Evolutionary conservation across 2,329 filamentous ascomycete genomes (phyloP).

Genomic region (Chaetomium sp.): DNA sequence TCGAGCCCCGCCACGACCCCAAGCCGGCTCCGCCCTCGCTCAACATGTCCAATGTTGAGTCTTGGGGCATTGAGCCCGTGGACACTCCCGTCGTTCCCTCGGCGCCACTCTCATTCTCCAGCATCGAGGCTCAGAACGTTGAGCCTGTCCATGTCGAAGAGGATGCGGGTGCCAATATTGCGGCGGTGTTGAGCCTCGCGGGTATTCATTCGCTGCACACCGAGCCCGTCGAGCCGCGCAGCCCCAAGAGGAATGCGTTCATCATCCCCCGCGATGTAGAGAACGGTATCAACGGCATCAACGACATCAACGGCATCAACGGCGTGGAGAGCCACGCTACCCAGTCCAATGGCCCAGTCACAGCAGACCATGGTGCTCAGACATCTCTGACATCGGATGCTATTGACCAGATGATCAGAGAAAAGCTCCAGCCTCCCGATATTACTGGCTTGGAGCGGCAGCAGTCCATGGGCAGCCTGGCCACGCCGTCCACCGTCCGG

Average conservation of each 20-base stretch:
- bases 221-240: conserved; percentile 41
- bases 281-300: background rate
- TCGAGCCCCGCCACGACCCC: conserved; percentile 27
- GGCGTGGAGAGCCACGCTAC: conserved; percentile 37
- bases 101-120: conserved; percentile 21
- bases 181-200: conserved; percentile 27
- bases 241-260: conserved; percentile 49
- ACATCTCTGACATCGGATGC: conserved; percentile 76
- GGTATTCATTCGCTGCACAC: conserved; percentile 36
- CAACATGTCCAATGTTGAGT: conserved; percentile 18
- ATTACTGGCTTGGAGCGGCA: conserved; percentile 30
- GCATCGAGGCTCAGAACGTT: conserved; percentile 26
- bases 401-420: conserved; percentile 68
- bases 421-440: conserved; percentile 35
- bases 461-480: conserved; percentile 29
- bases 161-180: conserved; percentile 11
- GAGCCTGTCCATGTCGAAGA: conserved; percentile 27
- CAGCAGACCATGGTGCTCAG: conserved; percentile 68
- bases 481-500: conserved; percentile 34
- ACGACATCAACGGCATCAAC: conserved; percentile 34
- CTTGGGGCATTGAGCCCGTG: conserved; percentile 26
- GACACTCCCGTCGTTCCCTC: conserved; percentile 16
- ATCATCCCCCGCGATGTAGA: conserved; percentile 46
- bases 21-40: conserved; percentile 15
- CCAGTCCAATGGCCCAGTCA: conserved; percentile 37